Conservation (phyloP, 305 asterid genomes). For the Ilex paraguariensis region DNA sequence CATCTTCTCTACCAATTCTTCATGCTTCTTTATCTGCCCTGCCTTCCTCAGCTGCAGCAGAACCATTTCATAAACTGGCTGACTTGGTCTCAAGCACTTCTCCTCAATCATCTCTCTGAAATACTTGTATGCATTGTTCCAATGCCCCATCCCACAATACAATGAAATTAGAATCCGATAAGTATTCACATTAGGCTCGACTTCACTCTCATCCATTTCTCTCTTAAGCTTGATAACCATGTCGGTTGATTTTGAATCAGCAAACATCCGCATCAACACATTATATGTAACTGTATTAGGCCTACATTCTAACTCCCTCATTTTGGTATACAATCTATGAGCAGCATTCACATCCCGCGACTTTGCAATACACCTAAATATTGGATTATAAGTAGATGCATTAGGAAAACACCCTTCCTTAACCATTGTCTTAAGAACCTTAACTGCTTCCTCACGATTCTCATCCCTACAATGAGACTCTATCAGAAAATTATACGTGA, state of each 20-base stretch:
- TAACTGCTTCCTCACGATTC: slow-evolving; percentile 67
- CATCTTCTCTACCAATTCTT: slow-evolving; percentile 86
- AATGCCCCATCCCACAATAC: slow-evolving; percentile 86
- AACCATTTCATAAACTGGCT: slow-evolving; percentile 60
- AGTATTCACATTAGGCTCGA: slow-evolving; percentile 78
- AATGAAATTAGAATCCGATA: slow-evolving; percentile 61
- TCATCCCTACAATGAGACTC: slow-evolving; percentile 67
- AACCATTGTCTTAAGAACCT: slow-evolving; percentile 62
- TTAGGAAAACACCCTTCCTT: slow-evolving; percentile 63
- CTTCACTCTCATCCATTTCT: slow-evolving; percentile 68
- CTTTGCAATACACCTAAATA: slow-evolving; percentile 64
- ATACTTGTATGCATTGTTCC: slow-evolving; percentile 79
- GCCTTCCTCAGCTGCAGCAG: slow-evolving; percentile 70
- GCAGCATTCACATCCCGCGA: slow-evolving; percentile 78
- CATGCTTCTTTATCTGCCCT: slow-evolving; percentile 90
- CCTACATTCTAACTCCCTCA: slow-evolving; percentile 64
- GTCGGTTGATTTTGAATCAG: slow-evolving; percentile 63
- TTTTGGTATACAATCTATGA: slow-evolving; percentile 54
- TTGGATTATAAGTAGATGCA: slow-evolving; percentile 65
- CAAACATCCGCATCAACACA: slow-evolving; percentile 85
- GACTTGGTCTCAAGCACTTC: slow-evolving; percentile 62
- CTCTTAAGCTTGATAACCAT: slow-evolving; percentile 88
- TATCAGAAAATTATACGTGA: slow-evolving; percentile 76
- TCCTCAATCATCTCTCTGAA: slow-evolving; percentile 87
- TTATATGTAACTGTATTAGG: slow-evolving; percentile 76